These are phyloP conservation scores for Chytriomyces sp. DNA, from an alignment of 192 early-diverging fungal species.

Conservation along the genomic window DNA sequence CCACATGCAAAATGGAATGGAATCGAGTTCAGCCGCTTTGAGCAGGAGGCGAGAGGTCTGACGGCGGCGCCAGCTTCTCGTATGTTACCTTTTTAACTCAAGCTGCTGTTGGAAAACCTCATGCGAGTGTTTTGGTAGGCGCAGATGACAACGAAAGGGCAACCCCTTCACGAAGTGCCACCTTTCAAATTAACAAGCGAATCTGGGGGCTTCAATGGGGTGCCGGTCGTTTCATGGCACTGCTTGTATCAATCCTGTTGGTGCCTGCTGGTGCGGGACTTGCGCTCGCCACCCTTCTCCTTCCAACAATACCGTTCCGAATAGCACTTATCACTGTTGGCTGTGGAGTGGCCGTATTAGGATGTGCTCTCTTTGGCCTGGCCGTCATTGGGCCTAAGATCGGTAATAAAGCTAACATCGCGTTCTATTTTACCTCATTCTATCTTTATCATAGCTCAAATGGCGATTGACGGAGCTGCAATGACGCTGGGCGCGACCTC, in stretches of 20 bases:
- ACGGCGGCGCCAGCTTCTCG: neutral
- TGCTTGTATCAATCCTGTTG: no score
- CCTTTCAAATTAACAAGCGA: neutral
- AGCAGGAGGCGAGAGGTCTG: neutral
- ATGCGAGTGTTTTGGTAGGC: neutral
- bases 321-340: neutral
- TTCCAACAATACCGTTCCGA: neutral
- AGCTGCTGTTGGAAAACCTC: neutral
- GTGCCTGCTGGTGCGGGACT: neutral
- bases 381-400: slow-evolving; percentile 13
- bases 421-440: no score
- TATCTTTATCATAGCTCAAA: no score
- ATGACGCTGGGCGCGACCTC: slow-evolving; percentile 22
- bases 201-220: neutral
- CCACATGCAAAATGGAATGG: neutral
- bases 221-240: no score
- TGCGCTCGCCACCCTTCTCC: neutral
- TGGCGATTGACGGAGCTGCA: slow-evolving; percentile 24
- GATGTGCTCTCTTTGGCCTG: neutral
- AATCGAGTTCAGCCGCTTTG: neutral
- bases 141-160: no score
- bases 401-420: no score
- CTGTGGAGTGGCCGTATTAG: neutral
- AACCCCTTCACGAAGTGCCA: neutral
- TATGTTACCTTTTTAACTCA: neutral